Base-by-base conservation (phyloP, 257 asterid species). In the Cinchona pubescens region DNA sequence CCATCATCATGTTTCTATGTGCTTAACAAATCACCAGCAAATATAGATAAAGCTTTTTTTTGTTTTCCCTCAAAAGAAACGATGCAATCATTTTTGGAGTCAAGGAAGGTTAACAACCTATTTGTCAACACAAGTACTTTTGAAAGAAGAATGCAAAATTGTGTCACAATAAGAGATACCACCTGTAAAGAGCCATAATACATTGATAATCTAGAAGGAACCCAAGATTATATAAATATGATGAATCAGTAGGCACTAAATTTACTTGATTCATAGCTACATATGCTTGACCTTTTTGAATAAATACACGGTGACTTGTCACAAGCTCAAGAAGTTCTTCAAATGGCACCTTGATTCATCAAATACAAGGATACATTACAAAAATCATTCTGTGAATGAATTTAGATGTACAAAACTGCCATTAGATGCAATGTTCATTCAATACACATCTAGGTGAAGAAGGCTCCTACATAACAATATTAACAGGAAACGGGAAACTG, bases 321-420 rank as follows among this genome's bases (percentile, higher is more conserved):
- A 92, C 99, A 78, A 92, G 96, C 73, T 95, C 97, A 11, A 93
- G 94, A 83, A 95, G 98, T 91, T 86, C 92, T 86, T 92, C 98
- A 86, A 95, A 92, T 71, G 99, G 99, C 70, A 90, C 99, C 99
- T 94, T 82, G 67, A 86, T 51, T 77, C 29, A 61, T 60, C 65
- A 66, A 55, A 75, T 51, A 72, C 23, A 59, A 75, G 58, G 30
- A 73, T 51, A n/a, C 3, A 1, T 43, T 15, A 34, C 13, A 58
- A 68, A 68, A 70, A 34, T n/a, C n/a, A n/a, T n/a, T n/a, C n/a
- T n/a, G n/a, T n/a, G n/a, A n/a, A n/a, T n/a, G 23, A 63, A 46
- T 64, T 71, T 42, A n/a, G 59, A 59, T 61, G 68, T 73, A 74
- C 79, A 75, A 65, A 73, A 78, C 48, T 72, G 19, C 34, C 19